These are phyloP conservation scores for Cyclaneusma minus DNA, from an alignment of 2,329 filamentous ascomycete genomes.

Conservation along the genomic window DNA sequence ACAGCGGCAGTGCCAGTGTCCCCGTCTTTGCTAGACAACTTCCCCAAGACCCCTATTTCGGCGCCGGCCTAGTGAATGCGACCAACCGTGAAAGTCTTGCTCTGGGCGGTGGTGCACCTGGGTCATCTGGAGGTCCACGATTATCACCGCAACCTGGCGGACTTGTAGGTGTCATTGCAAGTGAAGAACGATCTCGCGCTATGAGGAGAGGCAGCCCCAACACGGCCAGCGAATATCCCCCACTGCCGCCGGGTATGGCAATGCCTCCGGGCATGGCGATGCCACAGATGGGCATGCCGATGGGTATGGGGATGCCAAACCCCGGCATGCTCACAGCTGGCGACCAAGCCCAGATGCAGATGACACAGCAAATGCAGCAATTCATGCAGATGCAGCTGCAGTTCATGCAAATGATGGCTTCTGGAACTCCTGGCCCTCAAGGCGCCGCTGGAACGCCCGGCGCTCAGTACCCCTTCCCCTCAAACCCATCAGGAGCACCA, in stretches of 20 bases:
- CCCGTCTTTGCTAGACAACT: conserved; percentile 73
- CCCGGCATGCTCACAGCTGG: conserved; percentile 30
- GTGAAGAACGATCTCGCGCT: conserved; percentile 65
- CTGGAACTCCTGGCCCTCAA: no score
- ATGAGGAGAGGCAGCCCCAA: conserved; percentile 67
- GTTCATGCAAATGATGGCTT: conserved; percentile 72
- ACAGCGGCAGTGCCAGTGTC: conserved; percentile 26
- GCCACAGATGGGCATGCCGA: conserved; percentile 11
- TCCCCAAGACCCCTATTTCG: conserved; percentile 73
- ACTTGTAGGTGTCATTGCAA: conserved; percentile 76
- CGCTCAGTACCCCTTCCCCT: conserved; percentile 5
- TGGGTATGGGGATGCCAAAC: conserved; percentile 15
- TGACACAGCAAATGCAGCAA: conserved; percentile 70
- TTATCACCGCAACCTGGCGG: conserved; percentile 49
- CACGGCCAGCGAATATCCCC: conserved; percentile 32
- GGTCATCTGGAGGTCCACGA: conserved; percentile 20
- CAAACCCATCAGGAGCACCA: conserved; percentile 5
- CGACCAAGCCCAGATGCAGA: conserved; percentile 63
- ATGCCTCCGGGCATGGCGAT: conserved; percentile 9
- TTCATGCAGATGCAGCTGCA: conserved; percentile 95
- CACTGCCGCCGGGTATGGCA: conserved; percentile 17
- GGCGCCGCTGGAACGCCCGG: conserved; percentile 10
- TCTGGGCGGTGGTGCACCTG: conserved; percentile 44
- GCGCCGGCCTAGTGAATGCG: conserved; percentile 59
- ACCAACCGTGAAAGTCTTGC: conserved; percentile 60